A percentile compares a stretch with the other conserved stretches of the same genome.
These are phyloP conservation scores for Blastomyces emzantsi DNA, from an alignment of 2,329 filamentous ascomycete genomes.

Conservation along the genomic window DNA sequence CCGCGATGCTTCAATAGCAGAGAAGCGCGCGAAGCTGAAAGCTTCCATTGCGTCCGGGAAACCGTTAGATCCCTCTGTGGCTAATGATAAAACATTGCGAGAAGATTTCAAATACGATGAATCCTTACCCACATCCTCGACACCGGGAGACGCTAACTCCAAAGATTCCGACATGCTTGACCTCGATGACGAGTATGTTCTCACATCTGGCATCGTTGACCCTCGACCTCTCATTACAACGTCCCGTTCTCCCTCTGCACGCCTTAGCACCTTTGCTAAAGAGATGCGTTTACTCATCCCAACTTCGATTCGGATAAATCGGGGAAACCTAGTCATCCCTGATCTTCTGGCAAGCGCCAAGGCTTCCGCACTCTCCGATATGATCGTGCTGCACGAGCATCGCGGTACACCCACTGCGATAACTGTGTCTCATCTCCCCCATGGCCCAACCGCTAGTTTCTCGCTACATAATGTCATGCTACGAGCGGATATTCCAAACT, in stretches of 20 bases:
- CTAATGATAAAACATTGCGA: slow-evolving; percentile 73
- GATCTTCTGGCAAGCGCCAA: slow-evolving; percentile 78
- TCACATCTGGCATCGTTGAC: slow-evolving; percentile 84
- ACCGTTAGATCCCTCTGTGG: slow-evolving; percentile 69
- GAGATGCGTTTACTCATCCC: slow-evolving; percentile 78
- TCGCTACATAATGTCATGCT: slow-evolving; percentile 88
- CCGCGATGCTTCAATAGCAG: slow-evolving; percentile 82
- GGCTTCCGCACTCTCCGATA: slow-evolving; percentile 69
- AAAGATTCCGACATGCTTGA: slow-evolving; percentile 79
- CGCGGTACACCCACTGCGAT: slow-evolving; percentile 85
- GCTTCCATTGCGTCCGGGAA: slow-evolving; percentile 83
- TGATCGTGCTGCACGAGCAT: slow-evolving; percentile 85
- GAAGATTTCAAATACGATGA: slow-evolving; percentile 94
- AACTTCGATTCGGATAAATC: slow-evolving; percentile 78
- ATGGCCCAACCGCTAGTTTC: slow-evolving; percentile 81
- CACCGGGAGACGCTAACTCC: slow-evolving; percentile 54
- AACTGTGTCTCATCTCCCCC: slow-evolving; percentile 77
- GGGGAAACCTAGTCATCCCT: slow-evolving; percentile 79
- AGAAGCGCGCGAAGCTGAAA: slow-evolving; percentile 81
- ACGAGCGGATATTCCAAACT: slow-evolving; percentile 84
- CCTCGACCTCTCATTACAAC: slow-evolving; percentile 86
- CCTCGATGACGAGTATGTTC: slow-evolving; percentile 83
- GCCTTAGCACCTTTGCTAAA: slow-evolving; percentile 84
- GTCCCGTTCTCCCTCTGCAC: slow-evolving; percentile 73
- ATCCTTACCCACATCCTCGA: slow-evolving; percentile 59